These are phyloP conservation scores for Leccinum obscurum DNA, from an alignment of 768 basidiomycete species.

Conservation along the genomic window DNA sequence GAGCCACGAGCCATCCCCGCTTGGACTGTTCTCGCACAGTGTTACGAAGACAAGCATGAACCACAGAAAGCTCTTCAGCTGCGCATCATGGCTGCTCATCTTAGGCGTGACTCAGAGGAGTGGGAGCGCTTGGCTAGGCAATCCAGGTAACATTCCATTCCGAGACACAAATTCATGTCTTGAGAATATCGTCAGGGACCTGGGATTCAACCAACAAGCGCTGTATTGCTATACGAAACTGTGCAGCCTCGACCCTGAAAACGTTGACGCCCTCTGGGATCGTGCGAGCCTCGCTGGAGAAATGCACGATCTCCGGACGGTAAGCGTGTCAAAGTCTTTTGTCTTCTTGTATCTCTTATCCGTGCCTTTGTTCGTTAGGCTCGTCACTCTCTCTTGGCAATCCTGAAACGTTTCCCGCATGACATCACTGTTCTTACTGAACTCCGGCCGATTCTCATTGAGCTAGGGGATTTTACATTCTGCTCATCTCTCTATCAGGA, in stretches of 20 bases:
- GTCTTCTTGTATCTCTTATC: neutral
- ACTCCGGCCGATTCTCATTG: constrained; percentile 54
- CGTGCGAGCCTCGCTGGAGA: constrained; percentile 79
- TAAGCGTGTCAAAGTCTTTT: constrained; percentile 31
- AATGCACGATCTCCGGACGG: constrained; percentile 67
- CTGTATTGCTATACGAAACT: constrained; percentile 91
- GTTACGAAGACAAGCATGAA: constrained; percentile 17
- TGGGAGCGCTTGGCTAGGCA: constrained; percentile 82
- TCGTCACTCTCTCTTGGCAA: constrained; percentile 29
- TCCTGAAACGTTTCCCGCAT: constrained; percentile 46
- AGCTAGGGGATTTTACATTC: constrained; percentile 62
- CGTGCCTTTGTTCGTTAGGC: constrained; percentile 13
- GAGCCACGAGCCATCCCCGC: constrained; percentile 83
- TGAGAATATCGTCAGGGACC: constrained; percentile 54
- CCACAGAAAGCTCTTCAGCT: constrained; percentile 19
- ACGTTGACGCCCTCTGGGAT: constrained; percentile 89
- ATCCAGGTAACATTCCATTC: constrained; percentile 56
- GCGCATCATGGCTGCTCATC: constrained; percentile 88
- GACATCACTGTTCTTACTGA: constrained; percentile 79
- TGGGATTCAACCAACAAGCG: constrained; percentile 80
- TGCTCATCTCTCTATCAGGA: constrained; percentile 69
- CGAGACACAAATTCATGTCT: constrained; percentile 53
- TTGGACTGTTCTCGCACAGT: constrained; percentile 75
- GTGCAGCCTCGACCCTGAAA: constrained; percentile 72
- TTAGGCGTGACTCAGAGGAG: constrained; percentile 79